Evolutionary conservation across 306 rosid genomes (phyloP), one percentile per base, ranked within the genome.

Genomic region (Abrus precatorius): DNA sequence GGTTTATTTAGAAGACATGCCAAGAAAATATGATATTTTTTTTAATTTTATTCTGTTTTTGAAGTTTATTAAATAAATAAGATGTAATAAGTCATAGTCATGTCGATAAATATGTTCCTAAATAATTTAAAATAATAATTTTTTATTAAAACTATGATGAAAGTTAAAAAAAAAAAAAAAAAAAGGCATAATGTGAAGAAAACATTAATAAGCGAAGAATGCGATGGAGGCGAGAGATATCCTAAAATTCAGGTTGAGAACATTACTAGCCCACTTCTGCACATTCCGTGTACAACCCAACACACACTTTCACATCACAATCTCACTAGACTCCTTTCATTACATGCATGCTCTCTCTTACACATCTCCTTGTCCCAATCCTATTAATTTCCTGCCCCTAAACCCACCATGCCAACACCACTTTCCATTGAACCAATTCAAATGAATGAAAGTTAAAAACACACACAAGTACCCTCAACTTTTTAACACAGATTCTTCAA

Each of bases 191-290:
- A 20, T 20, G 20, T 20, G 20, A 20, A 20, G 20, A 20, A 20
- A 20, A 43, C 10, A 56, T 20, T 4, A 74, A 27, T 2, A 1
- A 43, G 30, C 1, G 9, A 7, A 12, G 8, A 27, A 2, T 36
- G 44, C 33, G 63, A 52, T 57, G 71, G 77, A 75, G 2, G 72
- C 81, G 75, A 59, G 41, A 52, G 11, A 29, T 27, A 61, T 69
- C 33, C 59, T 38, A n/a, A 5, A 65, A 67, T 59, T 28, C 7
- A 69, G 60, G 2, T 9, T 79, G 49, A 41, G 29, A 55, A 41
- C 77, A 76, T 76, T 52, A 76, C 36, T 60, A 69, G 20, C 77
- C 70, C 72, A 69, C 57, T 12, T 34, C 45, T 69, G 33, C 62
- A 56, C 60, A 56, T 56, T 77, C 75, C 3, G 56, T 6, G 75